Evolutionary conservation across 78 protist genomes (phyloP).

Genomic region (Bigelowiella natans): DNA sequence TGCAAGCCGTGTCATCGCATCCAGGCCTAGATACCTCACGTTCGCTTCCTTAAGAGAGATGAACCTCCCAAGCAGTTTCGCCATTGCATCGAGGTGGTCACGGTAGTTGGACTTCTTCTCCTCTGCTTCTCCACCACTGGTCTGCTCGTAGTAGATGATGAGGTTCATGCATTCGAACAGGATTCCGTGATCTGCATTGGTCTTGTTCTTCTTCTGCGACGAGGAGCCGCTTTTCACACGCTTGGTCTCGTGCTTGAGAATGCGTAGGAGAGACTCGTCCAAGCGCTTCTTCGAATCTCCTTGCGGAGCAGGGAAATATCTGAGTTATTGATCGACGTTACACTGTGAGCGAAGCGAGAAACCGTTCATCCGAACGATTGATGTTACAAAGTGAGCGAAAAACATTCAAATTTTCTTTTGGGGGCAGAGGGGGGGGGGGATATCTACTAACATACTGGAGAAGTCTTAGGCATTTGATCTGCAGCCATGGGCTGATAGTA

Average conservation of each 20-base stretch:
- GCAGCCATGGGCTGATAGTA: not conserved
- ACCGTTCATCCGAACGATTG: too few species aligned
- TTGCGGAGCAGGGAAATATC: not conserved
- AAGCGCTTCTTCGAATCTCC: not conserved
- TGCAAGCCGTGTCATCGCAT: slow-evolving; percentile 42
- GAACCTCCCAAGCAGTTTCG: slow-evolving; percentile 26
- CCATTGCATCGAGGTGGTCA: not conserved
- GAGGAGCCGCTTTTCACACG: not conserved
- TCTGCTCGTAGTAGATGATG: not conserved
- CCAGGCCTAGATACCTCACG: slow-evolving; percentile 78
- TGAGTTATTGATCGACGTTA: too few species aligned
- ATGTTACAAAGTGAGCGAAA: too few species aligned
- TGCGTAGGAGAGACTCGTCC: not conserved
- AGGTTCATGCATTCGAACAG: not conserved
- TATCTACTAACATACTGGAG: not conserved
- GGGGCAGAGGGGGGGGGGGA: too few species aligned
- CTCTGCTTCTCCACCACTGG: too few species aligned
- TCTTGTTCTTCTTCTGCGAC: not conserved
- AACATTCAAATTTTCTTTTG: too few species aligned
- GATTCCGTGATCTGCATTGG: not conserved
- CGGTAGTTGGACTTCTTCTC: not conserved
- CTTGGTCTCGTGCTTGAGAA: not conserved
- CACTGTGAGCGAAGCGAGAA: too few species aligned
- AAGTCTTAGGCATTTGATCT: not conserved
- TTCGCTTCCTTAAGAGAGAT: slow-evolving; percentile 74